Evolutionary conservation across 768 basidiomycete species (phyloP).

Genomic region (Cubamyces sp.): DNA sequence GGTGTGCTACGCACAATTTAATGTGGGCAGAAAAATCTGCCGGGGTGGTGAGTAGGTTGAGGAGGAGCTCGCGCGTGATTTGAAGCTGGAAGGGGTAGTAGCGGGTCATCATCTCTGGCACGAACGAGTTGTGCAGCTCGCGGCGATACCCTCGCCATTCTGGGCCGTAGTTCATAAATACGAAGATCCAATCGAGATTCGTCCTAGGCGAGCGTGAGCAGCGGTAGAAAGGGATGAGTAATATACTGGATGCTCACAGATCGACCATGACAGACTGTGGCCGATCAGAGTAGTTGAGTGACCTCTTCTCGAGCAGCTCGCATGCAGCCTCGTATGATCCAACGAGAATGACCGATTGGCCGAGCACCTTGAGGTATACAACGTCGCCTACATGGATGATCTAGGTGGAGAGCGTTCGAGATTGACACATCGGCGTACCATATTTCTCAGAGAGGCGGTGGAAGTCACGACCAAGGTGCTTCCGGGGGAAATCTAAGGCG

Average conservation of each 20-base stretch:
- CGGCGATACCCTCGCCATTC: conserved; percentile 21
- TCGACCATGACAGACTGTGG: conserved; percentile 72
- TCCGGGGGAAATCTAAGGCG: conserved; percentile 24
- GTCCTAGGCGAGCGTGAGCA: conserved; percentile 49
- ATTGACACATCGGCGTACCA: conserved; percentile 13
- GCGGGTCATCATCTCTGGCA: conserved; percentile 22
- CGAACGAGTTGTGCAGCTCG: conserved; percentile 16
- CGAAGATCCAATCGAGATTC: conserved; percentile 22
- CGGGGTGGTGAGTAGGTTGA: conserved; percentile 10
- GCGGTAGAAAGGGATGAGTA: background rate
- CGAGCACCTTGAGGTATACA: conserved; percentile 66
- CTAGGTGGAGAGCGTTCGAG: background rate
- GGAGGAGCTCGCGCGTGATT: conserved; percentile 6
- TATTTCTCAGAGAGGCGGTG: conserved; percentile 18
- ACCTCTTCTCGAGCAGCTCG: conserved; percentile 73
- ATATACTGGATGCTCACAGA: conserved; percentile 53
- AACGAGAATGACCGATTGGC: conserved; percentile 69
- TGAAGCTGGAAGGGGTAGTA: conserved; percentile 9
- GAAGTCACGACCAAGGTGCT: conserved; percentile 20
- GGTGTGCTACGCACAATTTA: conserved; percentile 8
- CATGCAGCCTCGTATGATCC: conserved; percentile 59
- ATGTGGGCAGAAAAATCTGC: conserved; percentile 14
- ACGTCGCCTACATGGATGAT: conserved; percentile 51
- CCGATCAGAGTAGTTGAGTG: conserved; percentile 75
- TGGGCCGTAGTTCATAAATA: conserved; percentile 16